A percentile compares a stretch with the other conserved stretches of the same genome.
phyloP scores from a whole-genome alignment of 345 rosid genomes.

The Punica granatum region DNA sequence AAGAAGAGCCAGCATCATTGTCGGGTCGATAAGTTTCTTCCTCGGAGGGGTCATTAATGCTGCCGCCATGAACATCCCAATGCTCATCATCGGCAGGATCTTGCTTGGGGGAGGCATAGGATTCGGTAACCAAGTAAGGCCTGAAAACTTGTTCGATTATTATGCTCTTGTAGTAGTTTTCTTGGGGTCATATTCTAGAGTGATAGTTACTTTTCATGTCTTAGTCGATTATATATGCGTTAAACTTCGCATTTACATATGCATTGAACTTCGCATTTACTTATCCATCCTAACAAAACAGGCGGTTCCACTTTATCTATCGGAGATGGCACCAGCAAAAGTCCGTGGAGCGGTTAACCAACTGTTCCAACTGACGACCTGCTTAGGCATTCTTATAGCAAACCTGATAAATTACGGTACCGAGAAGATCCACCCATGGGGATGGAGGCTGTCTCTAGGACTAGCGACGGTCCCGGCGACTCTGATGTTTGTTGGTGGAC shows the following conservation, averaged over 20 bases:
- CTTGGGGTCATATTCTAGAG: no score
- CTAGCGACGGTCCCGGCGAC: constrained; percentile 58
- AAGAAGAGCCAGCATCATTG: constrained; percentile 59
- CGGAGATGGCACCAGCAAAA: constrained; percentile 92
- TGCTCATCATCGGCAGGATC: constrained; percentile 67
- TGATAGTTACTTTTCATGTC: no score
- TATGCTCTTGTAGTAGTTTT: no score
- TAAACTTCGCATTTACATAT: no score
- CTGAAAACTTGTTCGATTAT: background rate
- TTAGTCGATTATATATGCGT: no score
- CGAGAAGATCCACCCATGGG: constrained; percentile 77
- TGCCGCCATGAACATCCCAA: constrained; percentile 45
- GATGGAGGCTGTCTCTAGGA: constrained; percentile 77
- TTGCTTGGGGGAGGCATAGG: constrained; percentile 80
- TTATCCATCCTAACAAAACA: constrained; percentile 12
- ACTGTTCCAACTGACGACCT: constrained; percentile 78
- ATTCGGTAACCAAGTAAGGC: constrained; percentile 71
- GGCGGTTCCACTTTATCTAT: constrained; percentile 84
- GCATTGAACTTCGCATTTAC: background rate
- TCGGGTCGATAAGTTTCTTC: constrained; percentile 76
- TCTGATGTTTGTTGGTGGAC: constrained; percentile 64
- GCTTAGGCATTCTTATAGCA: constrained; percentile 72
- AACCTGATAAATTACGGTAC: constrained; percentile 64
- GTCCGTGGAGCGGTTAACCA: constrained; percentile 75
- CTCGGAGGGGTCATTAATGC: constrained; percentile 69